phyloP scores from a whole-genome alignment of 192 early-diverging fungal species.

The Jimgerdemannia flammicorona region DNA sequence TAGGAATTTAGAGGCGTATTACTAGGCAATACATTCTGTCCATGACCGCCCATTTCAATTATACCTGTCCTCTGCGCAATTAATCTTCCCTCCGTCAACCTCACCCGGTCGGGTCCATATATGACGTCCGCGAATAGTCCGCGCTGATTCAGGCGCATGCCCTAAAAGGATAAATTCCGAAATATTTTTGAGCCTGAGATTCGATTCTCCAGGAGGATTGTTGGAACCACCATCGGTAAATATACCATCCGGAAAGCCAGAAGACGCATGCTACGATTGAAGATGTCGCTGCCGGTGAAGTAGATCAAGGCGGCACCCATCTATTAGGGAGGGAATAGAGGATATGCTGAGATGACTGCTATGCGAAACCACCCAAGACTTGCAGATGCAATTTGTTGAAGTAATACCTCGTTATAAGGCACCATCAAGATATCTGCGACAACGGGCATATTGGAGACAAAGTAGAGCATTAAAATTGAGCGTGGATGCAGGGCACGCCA shows the following conservation, averaged over 20 bases:
- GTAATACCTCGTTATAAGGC: background rate
- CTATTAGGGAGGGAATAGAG: background rate
- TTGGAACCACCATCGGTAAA: background rate
- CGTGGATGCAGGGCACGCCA: background rate
- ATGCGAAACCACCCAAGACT: background rate
- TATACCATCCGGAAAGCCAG: constrained; percentile 23
- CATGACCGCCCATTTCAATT: no score
- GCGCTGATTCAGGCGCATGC: constrained; percentile 32
- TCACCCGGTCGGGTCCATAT: constrained; percentile 16
- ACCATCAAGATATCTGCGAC: background rate
- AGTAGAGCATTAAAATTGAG: background rate
- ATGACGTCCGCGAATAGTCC: constrained; percentile 29
- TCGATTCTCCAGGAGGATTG: no score
- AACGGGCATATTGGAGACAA: no score
- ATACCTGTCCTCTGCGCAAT: constrained; percentile 29
- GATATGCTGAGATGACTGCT: background rate
- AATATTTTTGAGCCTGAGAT: background rate
- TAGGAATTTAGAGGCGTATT: no score
- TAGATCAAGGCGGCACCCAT: constrained; percentile 25
- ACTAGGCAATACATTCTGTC: no score
- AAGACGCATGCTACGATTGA: constrained; percentile 34
- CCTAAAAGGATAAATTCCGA: constrained; percentile 1
- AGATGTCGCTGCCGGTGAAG: constrained; percentile 41
- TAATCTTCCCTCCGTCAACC: constrained; percentile 25
- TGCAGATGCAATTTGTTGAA: no score